phyloP scores from a whole-genome alignment of 306 rosid genomes.

The Cucurbita pepo region DNA sequence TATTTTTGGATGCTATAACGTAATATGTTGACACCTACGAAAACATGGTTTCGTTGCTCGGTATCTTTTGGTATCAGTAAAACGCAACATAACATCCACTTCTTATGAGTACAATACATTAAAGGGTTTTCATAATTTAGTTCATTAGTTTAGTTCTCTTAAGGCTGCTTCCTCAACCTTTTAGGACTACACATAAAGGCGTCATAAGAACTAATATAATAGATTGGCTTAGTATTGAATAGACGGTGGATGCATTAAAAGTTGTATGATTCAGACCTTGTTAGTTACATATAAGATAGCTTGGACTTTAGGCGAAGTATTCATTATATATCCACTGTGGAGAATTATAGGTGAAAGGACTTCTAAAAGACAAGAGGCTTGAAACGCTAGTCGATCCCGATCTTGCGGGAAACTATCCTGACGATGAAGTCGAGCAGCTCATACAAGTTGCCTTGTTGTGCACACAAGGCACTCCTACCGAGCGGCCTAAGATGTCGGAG shows the following conservation, averaged over 20 bases:
- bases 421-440: conserved; percentile 57
- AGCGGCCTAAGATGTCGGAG: conserved; percentile 91
- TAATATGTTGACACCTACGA: neutral
- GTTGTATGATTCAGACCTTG: neutral
- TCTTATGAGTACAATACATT: neutral
- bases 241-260: neutral
- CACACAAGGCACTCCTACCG: conserved; percentile 62
- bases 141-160: neutral
- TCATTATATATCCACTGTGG: neutral
- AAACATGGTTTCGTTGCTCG: neutral
- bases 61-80: neutral
- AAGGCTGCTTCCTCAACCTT: neutral
- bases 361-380: conserved; percentile 52
- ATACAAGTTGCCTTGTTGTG: conserved; percentile 81
- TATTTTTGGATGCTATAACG: neutral
- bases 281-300: neutral
- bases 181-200: neutral
- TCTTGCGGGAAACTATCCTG: conserved; percentile 42
- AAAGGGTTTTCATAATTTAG: neutral
- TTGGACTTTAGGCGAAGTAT: neutral
- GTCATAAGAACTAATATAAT: neutral
- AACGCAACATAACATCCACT: neutral
- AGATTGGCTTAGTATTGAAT: neutral
- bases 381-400: conserved; percentile 66
- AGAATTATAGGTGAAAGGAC: conserved; percentile 58